Percentiles rank a stretch among this genome's conserved stretches.
phyloP scores from a whole-genome alignment of 352 stramenopile genomes.

The Globisporangium spinosum region DNA sequence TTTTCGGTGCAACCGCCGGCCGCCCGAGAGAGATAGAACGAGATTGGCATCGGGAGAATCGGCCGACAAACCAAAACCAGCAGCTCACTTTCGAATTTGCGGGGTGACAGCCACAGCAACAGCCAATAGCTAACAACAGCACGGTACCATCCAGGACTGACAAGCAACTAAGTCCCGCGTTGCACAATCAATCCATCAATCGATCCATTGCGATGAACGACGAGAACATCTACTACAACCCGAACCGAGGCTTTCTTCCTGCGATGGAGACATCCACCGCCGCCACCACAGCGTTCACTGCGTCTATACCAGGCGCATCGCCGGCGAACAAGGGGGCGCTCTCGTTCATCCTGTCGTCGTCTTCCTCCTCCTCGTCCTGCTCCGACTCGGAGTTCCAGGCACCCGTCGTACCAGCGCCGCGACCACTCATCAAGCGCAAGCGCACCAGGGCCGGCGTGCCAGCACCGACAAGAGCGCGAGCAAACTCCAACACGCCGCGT shows the following conservation, averaged over 20 bases:
- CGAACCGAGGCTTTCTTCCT: neutral
- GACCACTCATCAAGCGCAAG: conserved; percentile 10
- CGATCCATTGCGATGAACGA: neutral
- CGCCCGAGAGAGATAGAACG: neutral
- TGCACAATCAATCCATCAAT: neutral
- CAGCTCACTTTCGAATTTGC: conserved; percentile 5
- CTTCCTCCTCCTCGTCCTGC: neutral
- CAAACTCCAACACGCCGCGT: neutral
- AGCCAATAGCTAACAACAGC: neutral
- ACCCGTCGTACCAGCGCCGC: neutral
- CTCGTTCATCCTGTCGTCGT: conserved; percentile 14
- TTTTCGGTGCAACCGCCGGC: neutral
- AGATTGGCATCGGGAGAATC: neutral
- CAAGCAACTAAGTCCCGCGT: neutral
- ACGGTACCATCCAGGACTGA: neutral
- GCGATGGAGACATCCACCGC: neutral
- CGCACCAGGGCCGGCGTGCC: neutral
- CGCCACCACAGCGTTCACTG: neutral
- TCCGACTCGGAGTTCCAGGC: conserved; percentile 13
- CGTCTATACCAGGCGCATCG: neutral
- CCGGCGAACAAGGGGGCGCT: conserved; percentile 7
- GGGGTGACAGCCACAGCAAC: neutral
- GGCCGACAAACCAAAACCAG: neutral
- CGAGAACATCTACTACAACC: conserved; percentile 8
- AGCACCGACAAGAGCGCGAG: neutral